Evolutionary conservation across 768 basidiomycete species (phyloP).

Genomic region (Lactarius trivialis): DNA sequence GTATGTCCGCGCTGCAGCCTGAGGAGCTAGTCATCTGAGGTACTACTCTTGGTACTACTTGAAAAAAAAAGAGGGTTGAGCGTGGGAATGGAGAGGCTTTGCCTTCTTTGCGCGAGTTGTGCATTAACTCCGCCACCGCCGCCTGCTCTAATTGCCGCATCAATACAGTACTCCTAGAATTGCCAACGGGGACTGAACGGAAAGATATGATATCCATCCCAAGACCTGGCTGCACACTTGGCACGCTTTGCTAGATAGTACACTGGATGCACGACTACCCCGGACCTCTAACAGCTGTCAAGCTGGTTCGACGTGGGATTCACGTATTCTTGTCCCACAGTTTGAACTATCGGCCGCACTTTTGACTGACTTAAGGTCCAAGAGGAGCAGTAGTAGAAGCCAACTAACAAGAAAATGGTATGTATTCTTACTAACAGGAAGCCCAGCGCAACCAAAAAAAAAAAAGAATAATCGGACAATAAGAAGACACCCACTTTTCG

Average conservation of each 20-base stretch:
- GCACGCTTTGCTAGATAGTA: no score
- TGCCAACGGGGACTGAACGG: neutral
- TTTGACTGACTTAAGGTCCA: no score
- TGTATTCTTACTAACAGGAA: no score
- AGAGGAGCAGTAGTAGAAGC: no score
- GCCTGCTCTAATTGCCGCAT: neutral
- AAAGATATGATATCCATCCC: neutral
- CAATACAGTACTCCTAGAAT: neutral
- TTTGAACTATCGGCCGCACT: neutral
- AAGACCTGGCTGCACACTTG: no score
- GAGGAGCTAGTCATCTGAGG: neutral
- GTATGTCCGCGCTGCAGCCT: neutral
- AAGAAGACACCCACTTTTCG: no score
- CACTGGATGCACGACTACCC: neutral
- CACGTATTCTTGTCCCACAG: neutral
- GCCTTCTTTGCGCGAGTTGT: no score
- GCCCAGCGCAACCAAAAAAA: no score
- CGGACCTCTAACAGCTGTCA: neutral
- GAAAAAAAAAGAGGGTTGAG: neutral
- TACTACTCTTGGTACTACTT: no score
- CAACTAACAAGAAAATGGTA: no score
- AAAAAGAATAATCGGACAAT: no score
- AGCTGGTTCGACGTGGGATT: neutral
- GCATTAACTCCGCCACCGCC: neutral
- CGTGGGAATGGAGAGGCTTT: neutral